These are phyloP conservation scores for Fomitopsis pinicola DNA, from an alignment of 1,284 basidiomycete species.

Conservation along the genomic window DNA sequence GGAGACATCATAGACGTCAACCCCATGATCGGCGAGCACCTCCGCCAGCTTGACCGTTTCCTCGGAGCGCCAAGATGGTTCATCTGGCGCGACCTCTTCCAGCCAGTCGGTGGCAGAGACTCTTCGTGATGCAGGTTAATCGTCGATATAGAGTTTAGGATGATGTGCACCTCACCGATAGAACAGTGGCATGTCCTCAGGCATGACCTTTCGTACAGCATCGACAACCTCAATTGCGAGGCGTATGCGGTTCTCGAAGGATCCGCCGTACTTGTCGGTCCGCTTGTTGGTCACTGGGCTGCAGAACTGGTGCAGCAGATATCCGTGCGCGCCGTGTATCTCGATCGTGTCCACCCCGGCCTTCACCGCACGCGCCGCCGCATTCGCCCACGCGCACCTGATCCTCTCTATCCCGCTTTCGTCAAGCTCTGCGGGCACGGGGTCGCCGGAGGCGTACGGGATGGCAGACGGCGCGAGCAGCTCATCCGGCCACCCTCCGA, in stretches of 20 bases:
- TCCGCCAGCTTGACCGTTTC: constrained; percentile 47
- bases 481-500: constrained; percentile 45
- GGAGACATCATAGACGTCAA: constrained; percentile 40
- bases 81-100: constrained; percentile 39
- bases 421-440: constrained; percentile 1
- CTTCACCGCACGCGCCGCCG: background rate
- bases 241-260: background rate
- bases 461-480: constrained; percentile 31
- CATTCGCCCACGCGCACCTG: background rate
- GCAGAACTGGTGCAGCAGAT: background rate
- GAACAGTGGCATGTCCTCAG: constrained; percentile 6
- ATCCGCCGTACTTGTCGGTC: background rate
- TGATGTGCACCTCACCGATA: background rate
- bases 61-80: constrained; percentile 46
- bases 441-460: constrained; percentile 22
- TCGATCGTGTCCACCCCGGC: background rate
- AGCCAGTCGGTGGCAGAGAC: constrained; percentile 57
- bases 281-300: background rate
- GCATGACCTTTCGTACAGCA: constrained; percentile 5
- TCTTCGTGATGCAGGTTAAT: constrained; percentile 22
- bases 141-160: too few relatives aligned
- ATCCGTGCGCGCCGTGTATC: background rate
- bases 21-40: constrained; percentile 43
- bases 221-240: background rate
- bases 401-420: background rate